Evolutionary conservation across 495 filamentous ascomycete species (phyloP).

Genomic region (Echria macrotheca): DNA sequence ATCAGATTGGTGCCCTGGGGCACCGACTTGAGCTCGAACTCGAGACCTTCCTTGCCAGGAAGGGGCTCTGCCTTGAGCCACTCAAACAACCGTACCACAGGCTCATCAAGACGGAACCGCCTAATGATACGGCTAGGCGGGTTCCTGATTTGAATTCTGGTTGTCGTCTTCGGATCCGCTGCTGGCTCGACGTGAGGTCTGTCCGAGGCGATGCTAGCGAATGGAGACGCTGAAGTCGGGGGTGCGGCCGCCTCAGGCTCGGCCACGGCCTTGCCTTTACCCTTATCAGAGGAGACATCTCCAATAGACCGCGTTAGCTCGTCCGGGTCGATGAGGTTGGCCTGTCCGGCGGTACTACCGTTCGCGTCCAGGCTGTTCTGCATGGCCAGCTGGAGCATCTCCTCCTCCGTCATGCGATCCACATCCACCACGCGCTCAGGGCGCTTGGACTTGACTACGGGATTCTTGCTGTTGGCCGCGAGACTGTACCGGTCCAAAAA

Average conservation of each 20-base stretch:
- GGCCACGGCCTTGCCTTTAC: conserved; percentile 54
- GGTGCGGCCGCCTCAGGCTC: conserved; percentile 13
- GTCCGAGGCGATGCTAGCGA: conserved; percentile 61
- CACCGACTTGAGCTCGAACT: conserved; percentile 73
- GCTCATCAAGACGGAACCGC: conserved; percentile 73
- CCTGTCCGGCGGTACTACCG: conserved; percentile 10
- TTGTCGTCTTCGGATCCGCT: conserved; percentile 61
- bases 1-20: conserved; percentile 77
- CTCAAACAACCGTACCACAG: conserved; percentile 80
- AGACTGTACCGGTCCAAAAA: conserved; percentile 95
- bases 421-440: conserved; percentile 65
- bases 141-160: conserved; percentile 86
- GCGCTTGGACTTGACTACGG: conserved; percentile 74
- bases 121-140: conserved; percentile 76
- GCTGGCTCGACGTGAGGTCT: conserved; percentile 74
- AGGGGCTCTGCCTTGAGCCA: conserved; percentile 86
- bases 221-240: conserved; percentile 39
- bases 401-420: conserved; percentile 88
- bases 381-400: conserved; percentile 91
- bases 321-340: conserved; percentile 66
- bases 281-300: conserved; percentile 50
- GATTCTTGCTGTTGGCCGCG: conserved; percentile 81
- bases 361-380: conserved; percentile 65
- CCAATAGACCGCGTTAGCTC: conserved; percentile 59
- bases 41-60: conserved; percentile 66